Evolutionary conservation across 805 yeast species (phyloP).

Genomic region (Vanderwaltozyma tropicalis): DNA sequence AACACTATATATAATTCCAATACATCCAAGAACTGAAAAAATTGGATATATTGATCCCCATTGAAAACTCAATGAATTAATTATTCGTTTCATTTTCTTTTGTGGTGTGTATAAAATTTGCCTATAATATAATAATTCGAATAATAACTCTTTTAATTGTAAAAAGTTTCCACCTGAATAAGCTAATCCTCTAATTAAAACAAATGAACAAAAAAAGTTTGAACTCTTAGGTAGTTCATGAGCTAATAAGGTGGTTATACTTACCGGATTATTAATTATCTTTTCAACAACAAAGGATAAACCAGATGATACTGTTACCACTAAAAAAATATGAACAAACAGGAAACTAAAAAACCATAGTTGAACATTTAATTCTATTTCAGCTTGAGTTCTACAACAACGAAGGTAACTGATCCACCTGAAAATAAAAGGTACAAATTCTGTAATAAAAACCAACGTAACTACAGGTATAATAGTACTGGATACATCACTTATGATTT

Average conservation of each 20-base stretch:
- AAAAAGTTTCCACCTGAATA: conserved; percentile 64
- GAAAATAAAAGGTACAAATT: conserved; percentile 49
- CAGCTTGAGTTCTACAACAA: conserved; percentile 51
- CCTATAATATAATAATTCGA: conserved; percentile 28
- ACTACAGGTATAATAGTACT: conserved; percentile 61
- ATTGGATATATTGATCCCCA: conserved; percentile 80
- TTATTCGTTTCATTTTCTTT: conserved; percentile 36
- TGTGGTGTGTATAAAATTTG: conserved; percentile 53
- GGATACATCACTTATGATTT: conserved; percentile 39
- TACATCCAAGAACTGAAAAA: conserved; percentile 65
- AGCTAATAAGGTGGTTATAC: conserved; percentile 63
- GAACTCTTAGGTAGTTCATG: conserved; percentile 77
- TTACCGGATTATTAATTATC: conserved; percentile 56
- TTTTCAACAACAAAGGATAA: conserved; percentile 52
- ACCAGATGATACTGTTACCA: conserved; percentile 78
- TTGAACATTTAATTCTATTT: conserved; percentile 61
- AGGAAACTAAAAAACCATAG: conserved; percentile 68
- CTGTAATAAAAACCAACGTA: conserved; percentile 51
- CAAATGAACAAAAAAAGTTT: conserved; percentile 71
- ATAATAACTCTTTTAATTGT: conserved; percentile 43
- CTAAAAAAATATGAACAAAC: conserved; percentile 74
- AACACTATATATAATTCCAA: conserved; percentile 68
- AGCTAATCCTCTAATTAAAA: conserved; percentile 64
- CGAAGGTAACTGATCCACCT: conserved; percentile 43
- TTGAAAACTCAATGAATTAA: conserved; percentile 36